Conservation (phyloP, 345 rosid genomes). For the Murraya paniculata region DNA sequence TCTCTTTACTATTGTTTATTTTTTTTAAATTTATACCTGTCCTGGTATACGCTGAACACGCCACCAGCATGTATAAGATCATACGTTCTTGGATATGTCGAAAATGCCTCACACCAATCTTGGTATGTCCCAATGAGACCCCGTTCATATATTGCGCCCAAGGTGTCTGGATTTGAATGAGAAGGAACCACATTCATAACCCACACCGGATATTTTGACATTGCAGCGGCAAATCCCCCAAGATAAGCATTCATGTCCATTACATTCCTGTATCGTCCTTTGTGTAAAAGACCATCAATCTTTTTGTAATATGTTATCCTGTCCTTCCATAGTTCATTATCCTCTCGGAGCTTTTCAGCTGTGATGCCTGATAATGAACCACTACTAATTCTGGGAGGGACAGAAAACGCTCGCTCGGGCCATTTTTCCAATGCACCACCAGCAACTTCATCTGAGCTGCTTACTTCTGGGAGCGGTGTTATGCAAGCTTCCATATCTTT, state of each 20-base stretch:
- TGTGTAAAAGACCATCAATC: conserved; percentile 45
- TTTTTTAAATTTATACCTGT: conserved; percentile 46
- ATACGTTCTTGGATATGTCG: conserved; percentile 95
- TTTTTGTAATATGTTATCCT: conserved; percentile 64
- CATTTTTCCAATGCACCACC: conserved; percentile 84
- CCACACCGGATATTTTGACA: conserved; percentile 77
- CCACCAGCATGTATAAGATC: conserved; percentile 90
- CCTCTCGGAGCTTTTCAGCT: conserved; percentile 61
- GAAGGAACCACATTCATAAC: conserved; percentile 90
- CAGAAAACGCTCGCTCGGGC: conserved; percentile 76
- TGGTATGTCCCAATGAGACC: conserved; percentile 88
- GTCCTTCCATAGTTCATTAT: conserved; percentile 77
- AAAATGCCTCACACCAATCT: conserved; percentile 97
- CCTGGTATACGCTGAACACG: conserved; percentile 74
- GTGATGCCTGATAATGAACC: conserved; percentile 68
- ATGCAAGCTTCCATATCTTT: conserved; percentile 76
- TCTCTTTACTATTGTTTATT: no score
- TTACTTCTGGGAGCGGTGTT: conserved; percentile 75
- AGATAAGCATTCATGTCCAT: conserved; percentile 96
- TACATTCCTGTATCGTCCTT: conserved; percentile 79
- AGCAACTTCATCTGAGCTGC: conserved; percentile 63
- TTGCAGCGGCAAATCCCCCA: conserved; percentile 85
- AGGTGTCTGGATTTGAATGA: conserved; percentile 65
- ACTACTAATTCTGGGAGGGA: conserved; percentile 78
- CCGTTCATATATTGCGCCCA: conserved; percentile 77